These are phyloP conservation scores for Ophiostoma fasciatum DNA, from an alignment of 2,329 filamentous ascomycete genomes.

Conservation along the genomic window DNA sequence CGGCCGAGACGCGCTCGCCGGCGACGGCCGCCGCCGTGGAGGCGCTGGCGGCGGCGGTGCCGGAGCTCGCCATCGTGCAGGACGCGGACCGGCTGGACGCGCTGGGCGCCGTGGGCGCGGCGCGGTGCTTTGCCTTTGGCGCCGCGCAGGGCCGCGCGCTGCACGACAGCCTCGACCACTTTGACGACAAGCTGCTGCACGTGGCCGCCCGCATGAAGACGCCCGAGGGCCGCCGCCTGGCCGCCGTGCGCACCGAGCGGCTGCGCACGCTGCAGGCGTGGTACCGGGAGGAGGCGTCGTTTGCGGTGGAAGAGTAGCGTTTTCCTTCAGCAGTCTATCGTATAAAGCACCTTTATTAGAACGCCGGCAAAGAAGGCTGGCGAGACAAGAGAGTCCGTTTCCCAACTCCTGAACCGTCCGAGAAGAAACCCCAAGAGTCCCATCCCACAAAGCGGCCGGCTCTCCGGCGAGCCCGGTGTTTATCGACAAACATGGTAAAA, in stretches of 20 bases:
- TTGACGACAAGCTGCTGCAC: constrained; percentile 58
- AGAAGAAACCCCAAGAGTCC: too few species aligned
- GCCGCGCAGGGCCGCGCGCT: constrained; percentile 36
- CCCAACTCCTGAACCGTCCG: too few species aligned
- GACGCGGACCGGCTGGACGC: constrained; percentile 90
- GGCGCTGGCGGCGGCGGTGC: constrained; percentile 47
- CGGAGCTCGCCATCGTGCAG: constrained; percentile 74
- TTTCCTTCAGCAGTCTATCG: too few species aligned
- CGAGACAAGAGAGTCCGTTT: too few species aligned
- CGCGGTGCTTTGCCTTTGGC: constrained; percentile 60
- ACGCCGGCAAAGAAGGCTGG: too few species aligned
- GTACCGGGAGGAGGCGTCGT: constrained; percentile 38
- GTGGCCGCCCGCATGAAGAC: constrained; percentile 54
- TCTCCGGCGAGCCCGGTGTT: too few species aligned
- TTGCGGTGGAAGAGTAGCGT: constrained; percentile 2
- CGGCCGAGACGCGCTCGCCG: constrained; percentile 54
- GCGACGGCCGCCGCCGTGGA: constrained; percentile 45
- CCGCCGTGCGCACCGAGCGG: constrained; percentile 36
- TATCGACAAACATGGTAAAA: too few species aligned
- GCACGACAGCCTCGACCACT: constrained; percentile 55
- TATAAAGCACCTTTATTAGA: not conserved
- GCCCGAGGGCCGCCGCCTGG: constrained; percentile 35
- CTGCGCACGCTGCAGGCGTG: constrained; percentile 38
- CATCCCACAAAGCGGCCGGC: too few species aligned
- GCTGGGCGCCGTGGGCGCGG: constrained; percentile 75